phyloP scores from a whole-genome alignment of 768 basidiomycete species.

The Pulveroboletus sp. region DNA sequence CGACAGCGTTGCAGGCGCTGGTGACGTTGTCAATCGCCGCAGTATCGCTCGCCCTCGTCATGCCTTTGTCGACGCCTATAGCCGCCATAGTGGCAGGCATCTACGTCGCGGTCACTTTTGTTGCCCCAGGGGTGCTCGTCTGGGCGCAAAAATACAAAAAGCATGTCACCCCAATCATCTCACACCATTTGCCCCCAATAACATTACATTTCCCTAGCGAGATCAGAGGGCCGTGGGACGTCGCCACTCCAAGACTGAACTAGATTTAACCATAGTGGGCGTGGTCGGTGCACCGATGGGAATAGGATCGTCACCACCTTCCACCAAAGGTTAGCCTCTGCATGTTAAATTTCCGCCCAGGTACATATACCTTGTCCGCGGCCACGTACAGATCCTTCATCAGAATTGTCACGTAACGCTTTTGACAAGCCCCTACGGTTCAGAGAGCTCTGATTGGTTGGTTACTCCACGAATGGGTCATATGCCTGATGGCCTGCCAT shows the following conservation, averaged over 20 bases:
- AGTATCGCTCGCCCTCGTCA: constrained; percentile 49
- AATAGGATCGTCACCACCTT: constrained; percentile 26
- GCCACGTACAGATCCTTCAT: constrained; percentile 10
- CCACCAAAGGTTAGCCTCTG: constrained; percentile 13
- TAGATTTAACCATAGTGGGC: constrained; percentile 28
- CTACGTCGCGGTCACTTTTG: constrained; percentile 57
- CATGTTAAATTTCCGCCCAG: constrained; percentile 24
- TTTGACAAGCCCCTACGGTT: too few species aligned
- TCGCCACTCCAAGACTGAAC: constrained; percentile 70
- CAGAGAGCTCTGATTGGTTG: too few species aligned
- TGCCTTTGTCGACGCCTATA: constrained; percentile 50
- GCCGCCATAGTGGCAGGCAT: constrained; percentile 47
- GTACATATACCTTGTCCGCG: constrained; percentile 19
- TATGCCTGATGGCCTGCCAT: too few species aligned
- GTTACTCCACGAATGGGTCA: too few species aligned
- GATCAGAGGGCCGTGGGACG: constrained; percentile 88
- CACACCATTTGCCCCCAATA: constrained; percentile 9
- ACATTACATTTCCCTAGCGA: constrained; percentile 48
- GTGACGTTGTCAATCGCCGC: constrained; percentile 51
- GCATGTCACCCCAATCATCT: constrained; percentile 37
- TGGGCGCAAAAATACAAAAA: constrained; percentile 91
- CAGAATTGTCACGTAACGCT: not conserved
- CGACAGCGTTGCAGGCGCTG: constrained; percentile 40
- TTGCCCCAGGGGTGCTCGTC: constrained; percentile 68
- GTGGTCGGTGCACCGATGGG: constrained; percentile 25